Evolutionary conservation across 2,329 filamentous ascomycete species (phyloP), one percentile per base, ranked within the genome.

Genomic region (Arthrobotrys iridis): DNA sequence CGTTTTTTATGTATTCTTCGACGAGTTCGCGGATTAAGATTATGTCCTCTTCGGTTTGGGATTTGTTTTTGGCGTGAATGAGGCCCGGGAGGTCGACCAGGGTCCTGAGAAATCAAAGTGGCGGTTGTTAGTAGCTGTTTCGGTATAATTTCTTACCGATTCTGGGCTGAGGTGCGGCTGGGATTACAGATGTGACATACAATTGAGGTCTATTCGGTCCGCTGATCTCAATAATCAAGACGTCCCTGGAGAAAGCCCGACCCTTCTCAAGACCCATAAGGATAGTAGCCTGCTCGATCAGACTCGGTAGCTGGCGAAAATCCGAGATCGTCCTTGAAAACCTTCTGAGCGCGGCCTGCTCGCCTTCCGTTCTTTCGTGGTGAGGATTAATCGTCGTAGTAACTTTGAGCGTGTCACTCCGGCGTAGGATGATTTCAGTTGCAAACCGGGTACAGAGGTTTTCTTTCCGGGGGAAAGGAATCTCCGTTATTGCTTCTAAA

Each of bases 401-500:
- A 15, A 86, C 81, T 1, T 79, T 81, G 0, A 82, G 77, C 3
- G 81, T 72, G 0, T 78, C 26, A 0, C 81, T 81, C 2, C 84
- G 83, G 1, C 85, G 83, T 7, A 90, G 82, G 15, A 87, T 83
- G 2, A 90, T 80, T 78, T 90, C 87, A 0, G 87, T 90, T 0
- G 88, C 85, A 72, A 89, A 90, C 0, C 86, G 83, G 0, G 88
- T 90, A 78, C 87, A 89, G 0, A 87, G 67, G 22, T 82, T 85
- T 11, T 85, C 85, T 3, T 88, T 86, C 8, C 85, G 82, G 0
- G 87, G 86, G 50, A 90, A 90, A 0, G 84, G 84, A 1, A 91
- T 85, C 7, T 86, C 84, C 0, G 88, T 87, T 50, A 91, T 87
- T 0, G 88, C 88, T 77, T 90, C 87, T 0, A 90, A 84, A 0